phyloP scores from a whole-genome alignment of 1,284 basidiomycete species.

The Peniophora sp. region DNA sequence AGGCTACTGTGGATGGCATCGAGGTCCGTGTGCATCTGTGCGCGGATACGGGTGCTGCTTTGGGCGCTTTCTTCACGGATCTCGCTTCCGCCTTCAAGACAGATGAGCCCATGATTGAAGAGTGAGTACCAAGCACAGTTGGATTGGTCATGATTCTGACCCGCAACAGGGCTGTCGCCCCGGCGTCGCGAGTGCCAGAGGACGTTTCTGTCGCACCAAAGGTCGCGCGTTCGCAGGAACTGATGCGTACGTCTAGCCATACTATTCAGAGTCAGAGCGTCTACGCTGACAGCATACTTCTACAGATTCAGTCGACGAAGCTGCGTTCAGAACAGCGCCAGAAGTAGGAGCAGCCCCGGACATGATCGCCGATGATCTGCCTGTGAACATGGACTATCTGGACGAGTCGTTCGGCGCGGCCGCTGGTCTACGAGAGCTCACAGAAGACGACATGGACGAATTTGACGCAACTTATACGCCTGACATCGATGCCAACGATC shows the following conservation, averaged over 20 bases:
- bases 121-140: neutral
- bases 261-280: no score
- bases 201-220: neutral
- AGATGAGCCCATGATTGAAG: neutral
- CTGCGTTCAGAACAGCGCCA: constrained; percentile 71
- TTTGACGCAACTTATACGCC: constrained; percentile 40
- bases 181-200: neutral
- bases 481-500: constrained; percentile 18
- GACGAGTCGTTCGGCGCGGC: constrained; percentile 76
- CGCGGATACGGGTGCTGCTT: constrained; percentile 11
- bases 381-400: constrained; percentile 82
- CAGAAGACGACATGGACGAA: constrained; percentile 65
- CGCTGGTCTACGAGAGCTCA: constrained; percentile 64
- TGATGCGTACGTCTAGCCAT: neutral
- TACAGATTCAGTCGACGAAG: constrained; percentile 74
- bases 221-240: neutral
- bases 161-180: neutral
- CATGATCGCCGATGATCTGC: constrained; percentile 88
- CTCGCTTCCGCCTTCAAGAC: constrained; percentile 8
- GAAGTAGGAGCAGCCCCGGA: constrained; percentile 76
- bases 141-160: neutral
- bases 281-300: constrained; percentile 5
- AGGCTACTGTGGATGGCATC: constrained; percentile 9
- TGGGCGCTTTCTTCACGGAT: constrained; percentile 11
- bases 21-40: constrained; percentile 10